Conservation (phyloP, 495 filamentous ascomycete genomes). For the Tuber calosporum region DNA sequence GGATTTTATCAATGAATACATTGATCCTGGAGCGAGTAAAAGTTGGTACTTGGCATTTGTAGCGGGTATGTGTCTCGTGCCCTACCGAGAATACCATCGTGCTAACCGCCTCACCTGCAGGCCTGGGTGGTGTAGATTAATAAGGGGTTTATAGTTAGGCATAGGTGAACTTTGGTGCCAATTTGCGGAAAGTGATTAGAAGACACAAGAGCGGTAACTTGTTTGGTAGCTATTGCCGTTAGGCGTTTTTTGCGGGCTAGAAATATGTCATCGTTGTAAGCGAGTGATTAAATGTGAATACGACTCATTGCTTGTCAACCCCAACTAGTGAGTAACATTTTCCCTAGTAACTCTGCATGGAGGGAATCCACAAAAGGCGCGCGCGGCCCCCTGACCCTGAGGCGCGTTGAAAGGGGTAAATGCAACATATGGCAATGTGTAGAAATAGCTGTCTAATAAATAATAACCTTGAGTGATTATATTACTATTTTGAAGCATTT, state of each 20-base stretch:
- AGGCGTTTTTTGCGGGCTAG: neutral
- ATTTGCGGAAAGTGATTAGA: neutral
- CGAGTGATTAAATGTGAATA: neutral
- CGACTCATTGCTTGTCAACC: neutral
- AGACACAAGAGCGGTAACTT: neutral
- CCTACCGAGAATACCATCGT: neutral
- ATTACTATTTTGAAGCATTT: neutral
- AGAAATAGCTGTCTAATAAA: neutral
- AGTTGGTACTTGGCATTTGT: conserved; percentile 85
- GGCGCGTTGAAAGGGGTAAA: neutral
- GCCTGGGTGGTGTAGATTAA: neutral
- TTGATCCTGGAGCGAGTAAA: conserved; percentile 78
- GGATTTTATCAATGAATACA: conserved; percentile 61
- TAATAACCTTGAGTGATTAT: neutral
- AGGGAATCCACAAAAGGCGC: neutral
- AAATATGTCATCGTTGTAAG: neutral
- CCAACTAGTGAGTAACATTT: neutral
- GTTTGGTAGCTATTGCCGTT: neutral
- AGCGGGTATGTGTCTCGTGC: conserved; percentile 41
- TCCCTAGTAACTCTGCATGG: neutral
- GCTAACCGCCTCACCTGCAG: neutral
- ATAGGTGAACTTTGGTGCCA: neutral
- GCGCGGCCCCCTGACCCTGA: neutral
- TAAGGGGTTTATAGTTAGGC: neutral
- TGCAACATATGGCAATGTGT: neutral